Evolutionary conservation across 176 grass and related monocot genomes (phyloP), one percentile per base, ranked within the genome.

Genomic region (Aegilops sharonensis): DNA sequence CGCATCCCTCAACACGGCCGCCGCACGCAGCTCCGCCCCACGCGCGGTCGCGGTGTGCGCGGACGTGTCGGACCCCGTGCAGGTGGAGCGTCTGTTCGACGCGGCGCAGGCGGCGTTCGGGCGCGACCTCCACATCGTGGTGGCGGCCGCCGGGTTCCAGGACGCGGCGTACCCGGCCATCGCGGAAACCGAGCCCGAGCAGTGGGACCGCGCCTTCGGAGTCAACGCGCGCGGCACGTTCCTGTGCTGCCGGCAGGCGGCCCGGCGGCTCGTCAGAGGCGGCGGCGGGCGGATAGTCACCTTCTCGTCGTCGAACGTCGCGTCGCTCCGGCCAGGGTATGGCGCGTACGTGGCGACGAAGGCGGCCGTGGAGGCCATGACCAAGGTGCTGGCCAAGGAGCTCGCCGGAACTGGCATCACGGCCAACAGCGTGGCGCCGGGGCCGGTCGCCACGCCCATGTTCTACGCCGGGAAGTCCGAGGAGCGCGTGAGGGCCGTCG

Each of bases 371-470:
- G 91, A 92, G 87, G 88, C 82, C 5, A 89, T 92, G 91, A 92
- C 87, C 17, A 92, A 89, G 84, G 82, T 92, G 62, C 91, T 92
- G 8, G 91, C 91, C 21, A 83, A 85, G 84, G 91, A 92, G 75
- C 84, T 92, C 14, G 81, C 69, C 5, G 93, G 90, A 3, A 92
- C 87, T 3, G 84, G 84, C 68, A 86, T 92, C 77, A 92, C 93
- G 20, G 90, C 90, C 2, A 94, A 94, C 83, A 75, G 67, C 78
- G 90, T 94, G 10, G 93, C 92, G 64, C 90, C 93, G 39, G 93
- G 93, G 8, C 82, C 87, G 11, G 78, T 87, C 1, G 78, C 74
- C 21, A 90, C 90, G 13, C 87, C 91, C 1, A 72, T 92, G 57
- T 90, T 92, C 75, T 94, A 76, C 27, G 78, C 87, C 0, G 92